Evolutionary conservation across 768 basidiomycete genomes (phyloP).

Genomic region (Termitomyces sp.): DNA sequence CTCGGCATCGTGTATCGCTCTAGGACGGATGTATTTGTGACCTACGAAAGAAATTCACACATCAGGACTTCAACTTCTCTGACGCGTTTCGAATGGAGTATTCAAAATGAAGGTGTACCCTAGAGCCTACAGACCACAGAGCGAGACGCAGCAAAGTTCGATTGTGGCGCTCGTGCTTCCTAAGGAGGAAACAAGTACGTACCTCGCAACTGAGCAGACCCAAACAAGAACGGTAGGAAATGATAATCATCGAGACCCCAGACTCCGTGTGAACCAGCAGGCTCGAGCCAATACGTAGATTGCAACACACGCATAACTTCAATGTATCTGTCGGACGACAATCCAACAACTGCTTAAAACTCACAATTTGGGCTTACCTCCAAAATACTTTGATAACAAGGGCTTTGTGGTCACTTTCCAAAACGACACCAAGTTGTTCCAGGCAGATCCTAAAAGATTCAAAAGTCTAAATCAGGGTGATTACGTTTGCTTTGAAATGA

Average conservation of each 20-base stretch:
- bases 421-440: constrained; percentile 59
- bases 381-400: constrained; percentile 87
- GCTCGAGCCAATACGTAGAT: constrained; percentile 95
- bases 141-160: background rate
- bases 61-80: background rate
- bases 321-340: constrained; percentile 64
- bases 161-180: background rate
- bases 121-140: background rate
- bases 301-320: constrained; percentile 81
- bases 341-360: constrained; percentile 7
- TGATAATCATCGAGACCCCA: constrained; percentile 98
- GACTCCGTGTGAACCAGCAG: constrained; percentile 97
- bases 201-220: constrained; percentile 74
- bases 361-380: constrained; percentile 42
- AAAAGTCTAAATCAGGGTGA: background rate
- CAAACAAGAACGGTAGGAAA: constrained; percentile 88
- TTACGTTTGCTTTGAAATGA: background rate
- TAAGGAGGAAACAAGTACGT: background rate
- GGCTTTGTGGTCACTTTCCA: constrained; percentile 59
- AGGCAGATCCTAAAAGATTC: constrained; percentile 63
- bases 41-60: constrained; percentile 29
- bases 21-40: constrained; percentile 87
- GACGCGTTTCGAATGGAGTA: background rate
- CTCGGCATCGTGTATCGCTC: constrained; percentile 87
- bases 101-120: background rate